These are phyloP conservation scores for Polygonum aviculare DNA, from an alignment of 148 eudicot genomes.

Conservation along the genomic window DNA sequence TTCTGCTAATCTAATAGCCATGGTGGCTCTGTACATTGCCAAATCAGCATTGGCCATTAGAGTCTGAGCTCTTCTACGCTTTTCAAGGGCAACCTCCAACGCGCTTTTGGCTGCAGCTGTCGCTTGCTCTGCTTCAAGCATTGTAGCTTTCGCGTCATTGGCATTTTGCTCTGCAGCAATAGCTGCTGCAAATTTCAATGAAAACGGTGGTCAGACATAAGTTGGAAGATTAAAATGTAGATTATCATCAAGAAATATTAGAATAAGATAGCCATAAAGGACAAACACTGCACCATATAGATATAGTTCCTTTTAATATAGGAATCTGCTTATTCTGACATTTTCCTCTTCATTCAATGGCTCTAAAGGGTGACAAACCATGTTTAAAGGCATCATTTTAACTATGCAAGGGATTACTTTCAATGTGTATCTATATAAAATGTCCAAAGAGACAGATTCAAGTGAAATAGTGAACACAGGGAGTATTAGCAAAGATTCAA, in stretches of 20 bases:
- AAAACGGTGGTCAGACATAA: neutral
- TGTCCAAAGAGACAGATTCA: too few relatives aligned
- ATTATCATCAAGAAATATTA: neutral
- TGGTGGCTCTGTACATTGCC: slow-evolving; percentile 62
- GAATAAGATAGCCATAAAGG: neutral
- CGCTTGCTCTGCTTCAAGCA: slow-evolving; percentile 43
- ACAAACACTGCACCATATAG: neutral
- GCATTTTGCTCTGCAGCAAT: slow-evolving; percentile 14
- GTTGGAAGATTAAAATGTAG: neutral
- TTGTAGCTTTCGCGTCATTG: slow-evolving; percentile 33
- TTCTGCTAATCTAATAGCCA: slow-evolving; percentile 79
- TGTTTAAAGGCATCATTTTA: too few relatives aligned
- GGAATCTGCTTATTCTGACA: too few relatives aligned
- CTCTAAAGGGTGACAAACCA: too few relatives aligned
- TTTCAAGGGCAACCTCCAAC: slow-evolving; percentile 36
- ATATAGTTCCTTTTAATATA: neutral
- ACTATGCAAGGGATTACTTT: too few relatives aligned
- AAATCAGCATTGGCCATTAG: slow-evolving; percentile 77
- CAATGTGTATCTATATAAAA: too few relatives aligned
- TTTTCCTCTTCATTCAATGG: too few relatives aligned
- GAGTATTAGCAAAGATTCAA: neutral
- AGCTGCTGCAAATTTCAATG: neutral
- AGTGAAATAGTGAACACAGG: too few relatives aligned
- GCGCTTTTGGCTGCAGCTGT: slow-evolving; percentile 49
- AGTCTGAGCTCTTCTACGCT: slow-evolving; percentile 66